phyloP scores from a whole-genome alignment of 1,139 yeast genomes.

The Geotrichum australiense region DNA sequence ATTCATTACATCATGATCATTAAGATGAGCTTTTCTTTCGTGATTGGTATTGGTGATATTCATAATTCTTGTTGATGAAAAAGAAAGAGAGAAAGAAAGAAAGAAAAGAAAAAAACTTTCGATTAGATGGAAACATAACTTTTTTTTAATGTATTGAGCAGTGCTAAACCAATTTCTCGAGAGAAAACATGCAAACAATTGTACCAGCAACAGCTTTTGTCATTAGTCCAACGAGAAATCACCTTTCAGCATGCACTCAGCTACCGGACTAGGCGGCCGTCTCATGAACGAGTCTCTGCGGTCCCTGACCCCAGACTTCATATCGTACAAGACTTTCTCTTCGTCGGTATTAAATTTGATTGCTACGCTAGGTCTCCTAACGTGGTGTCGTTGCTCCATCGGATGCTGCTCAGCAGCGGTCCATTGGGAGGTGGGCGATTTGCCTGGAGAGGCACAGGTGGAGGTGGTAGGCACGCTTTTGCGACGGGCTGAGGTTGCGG shows the following conservation, averaged over 20 bases:
- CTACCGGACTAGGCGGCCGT: slow-evolving; percentile 29
- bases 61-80: no score
- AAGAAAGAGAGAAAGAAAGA: neutral
- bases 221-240: slow-evolving; percentile 27
- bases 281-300: slow-evolving; percentile 16
- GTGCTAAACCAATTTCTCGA: neutral
- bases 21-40: neutral
- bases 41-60: slow-evolving; percentile 4
- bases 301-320: slow-evolving; percentile 6
- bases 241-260: slow-evolving; percentile 31
- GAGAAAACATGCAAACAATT: neutral
- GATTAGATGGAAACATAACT: neutral
- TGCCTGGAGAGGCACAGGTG: neutral
- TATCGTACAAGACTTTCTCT: slow-evolving; percentile 17
- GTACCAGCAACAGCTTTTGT: slow-evolving; percentile 40
- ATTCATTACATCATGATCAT: no score
- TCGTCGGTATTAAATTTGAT: slow-evolving; percentile 24
- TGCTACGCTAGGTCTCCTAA: slow-evolving; percentile 26
- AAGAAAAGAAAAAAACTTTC: neutral
- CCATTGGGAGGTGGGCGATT: slow-evolving; percentile 4
- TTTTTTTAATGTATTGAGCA: no score
- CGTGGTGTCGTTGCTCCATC: slow-evolving; percentile 1
- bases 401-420: slow-evolving; percentile 3
- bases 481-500: neutral
- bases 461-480: neutral